These are phyloP conservation scores for Mucor irregularis DNA, from an alignment of 371 early-diverging fungal genomes.

Conservation along the genomic window DNA sequence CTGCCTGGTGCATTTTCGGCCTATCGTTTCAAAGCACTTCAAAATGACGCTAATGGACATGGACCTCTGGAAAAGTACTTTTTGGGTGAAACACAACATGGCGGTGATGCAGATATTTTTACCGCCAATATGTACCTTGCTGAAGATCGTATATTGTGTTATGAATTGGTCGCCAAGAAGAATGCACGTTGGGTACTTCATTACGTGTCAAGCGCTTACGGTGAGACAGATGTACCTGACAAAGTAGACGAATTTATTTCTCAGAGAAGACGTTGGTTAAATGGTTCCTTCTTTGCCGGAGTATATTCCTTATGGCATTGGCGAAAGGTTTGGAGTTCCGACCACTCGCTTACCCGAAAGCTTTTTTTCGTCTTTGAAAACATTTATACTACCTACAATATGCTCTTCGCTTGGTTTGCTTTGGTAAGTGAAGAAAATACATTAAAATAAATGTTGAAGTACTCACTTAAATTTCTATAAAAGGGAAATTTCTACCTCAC, in stretches of 20 bases:
- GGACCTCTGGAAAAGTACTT: constrained; percentile 92
- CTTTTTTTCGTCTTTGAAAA: constrained; percentile 60
- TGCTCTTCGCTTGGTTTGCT: constrained; percentile 73
- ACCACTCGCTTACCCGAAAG: constrained; percentile 61
- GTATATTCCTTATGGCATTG: constrained; percentile 54
- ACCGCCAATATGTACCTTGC: constrained; percentile 80
- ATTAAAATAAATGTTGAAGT: background rate
- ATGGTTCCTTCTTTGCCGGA: constrained; percentile 71
- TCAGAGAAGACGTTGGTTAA: constrained; percentile 89
- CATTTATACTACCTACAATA: constrained; percentile 54
- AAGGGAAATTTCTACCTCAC: constrained; percentile 74
- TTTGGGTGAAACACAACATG: constrained; percentile 89
- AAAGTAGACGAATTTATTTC: constrained; percentile 75
- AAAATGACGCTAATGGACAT: constrained; percentile 63
- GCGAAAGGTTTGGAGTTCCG: constrained; percentile 54
- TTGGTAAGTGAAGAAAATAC: constrained; percentile 47
- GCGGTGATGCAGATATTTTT: constrained; percentile 67
- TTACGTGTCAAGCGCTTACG: constrained; percentile 68
- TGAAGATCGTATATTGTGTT: constrained; percentile 89
- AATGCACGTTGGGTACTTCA: constrained; percentile 69
- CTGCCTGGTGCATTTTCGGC: constrained; percentile 97
- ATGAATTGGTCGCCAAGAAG: constrained; percentile 81
- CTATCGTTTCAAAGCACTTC: constrained; percentile 88
- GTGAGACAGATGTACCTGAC: constrained; percentile 89
- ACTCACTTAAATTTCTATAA: background rate